These are phyloP conservation scores for Aspergillus oerlinghausenensis DNA, from an alignment of 2,329 filamentous ascomycete species.

Conservation along the genomic window DNA sequence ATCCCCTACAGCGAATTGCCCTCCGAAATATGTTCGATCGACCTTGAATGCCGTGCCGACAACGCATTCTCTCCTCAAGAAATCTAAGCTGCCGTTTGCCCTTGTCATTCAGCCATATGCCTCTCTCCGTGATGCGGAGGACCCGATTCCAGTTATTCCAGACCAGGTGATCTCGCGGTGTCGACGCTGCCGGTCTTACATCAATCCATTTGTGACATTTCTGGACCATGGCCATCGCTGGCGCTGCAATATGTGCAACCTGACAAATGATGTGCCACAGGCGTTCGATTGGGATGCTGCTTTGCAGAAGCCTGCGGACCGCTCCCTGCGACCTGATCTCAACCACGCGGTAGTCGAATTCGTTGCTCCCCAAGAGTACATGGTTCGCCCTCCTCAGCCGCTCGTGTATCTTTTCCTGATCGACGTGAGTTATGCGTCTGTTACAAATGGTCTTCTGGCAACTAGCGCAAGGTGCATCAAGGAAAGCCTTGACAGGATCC, in stretches of 20 bases:
- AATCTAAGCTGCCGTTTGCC: conserved; percentile 91
- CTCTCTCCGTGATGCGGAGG: conserved; percentile 86
- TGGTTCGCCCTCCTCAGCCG: conserved; percentile 95
- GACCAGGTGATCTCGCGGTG: conserved; percentile 97
- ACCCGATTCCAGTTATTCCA: conserved; percentile 83
- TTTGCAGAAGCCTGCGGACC: conserved; percentile 82
- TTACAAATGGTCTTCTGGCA: conserved; percentile 84
- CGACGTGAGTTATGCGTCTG: conserved; percentile 85
- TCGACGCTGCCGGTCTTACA: conserved; percentile 91
- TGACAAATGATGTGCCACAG: conserved; percentile 98
- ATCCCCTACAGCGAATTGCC: conserved; percentile 85
- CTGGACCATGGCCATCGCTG: conserved; percentile 95
- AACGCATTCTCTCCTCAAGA: conserved; percentile 88
- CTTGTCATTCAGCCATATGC: conserved; percentile 95
- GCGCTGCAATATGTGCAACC: conserved; percentile 99
- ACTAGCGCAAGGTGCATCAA: conserved; percentile 90
- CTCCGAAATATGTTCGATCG: conserved; percentile 89
- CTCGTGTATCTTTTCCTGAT: conserved; percentile 94
- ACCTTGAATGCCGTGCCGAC: conserved; percentile 92
- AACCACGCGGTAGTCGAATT: conserved; percentile 98
- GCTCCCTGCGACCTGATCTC: conserved; percentile 86
- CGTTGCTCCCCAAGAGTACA: conserved; percentile 97
- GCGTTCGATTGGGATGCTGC: conserved; percentile 97
- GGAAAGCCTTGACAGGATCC: conserved; percentile 92
- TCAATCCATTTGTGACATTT: conserved; percentile 96